Conservation (phyloP, 768 basidiomycete species). For the Termitomyces sp. region DNA sequence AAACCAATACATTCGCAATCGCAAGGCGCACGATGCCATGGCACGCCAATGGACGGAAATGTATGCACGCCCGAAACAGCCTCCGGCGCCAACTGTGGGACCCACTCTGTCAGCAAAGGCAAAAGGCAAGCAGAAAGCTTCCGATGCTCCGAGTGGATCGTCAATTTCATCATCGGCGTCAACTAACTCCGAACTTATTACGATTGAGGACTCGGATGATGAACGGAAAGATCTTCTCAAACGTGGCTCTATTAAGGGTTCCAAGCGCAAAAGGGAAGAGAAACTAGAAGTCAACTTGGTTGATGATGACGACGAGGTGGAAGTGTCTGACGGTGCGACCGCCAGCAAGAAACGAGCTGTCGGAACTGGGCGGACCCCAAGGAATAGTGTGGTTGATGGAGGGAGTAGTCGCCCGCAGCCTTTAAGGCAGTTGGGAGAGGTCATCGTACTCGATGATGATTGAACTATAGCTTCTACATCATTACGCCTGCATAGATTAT, state of each 20-base stretch:
- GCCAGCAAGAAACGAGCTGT: slow-evolving; percentile 21
- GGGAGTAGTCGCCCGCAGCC: slow-evolving; percentile 17
- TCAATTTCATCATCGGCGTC: slow-evolving; percentile 7
- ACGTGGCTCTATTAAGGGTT: slow-evolving; percentile 22
- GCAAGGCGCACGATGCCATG: slow-evolving; percentile 70
- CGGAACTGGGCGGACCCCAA: slow-evolving; percentile 16
- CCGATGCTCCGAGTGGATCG: slow-evolving; percentile 18
- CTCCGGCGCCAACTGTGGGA: slow-evolving; percentile 17
- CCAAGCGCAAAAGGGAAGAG: slow-evolving; percentile 35
- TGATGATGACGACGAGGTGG: slow-evolving; percentile 24
- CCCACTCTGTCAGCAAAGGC: slow-evolving; percentile 21
- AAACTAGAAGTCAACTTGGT: slow-evolving; percentile 29
- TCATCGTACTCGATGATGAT: slow-evolving; percentile 42
- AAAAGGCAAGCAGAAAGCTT: slow-evolving; percentile 37
- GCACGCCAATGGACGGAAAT: slow-evolving; percentile 77
- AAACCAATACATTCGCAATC: slow-evolving; percentile 62
- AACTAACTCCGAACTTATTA: slow-evolving; percentile 20
- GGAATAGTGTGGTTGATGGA: slow-evolving; percentile 16
- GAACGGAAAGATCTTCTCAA: slow-evolving; percentile 9
- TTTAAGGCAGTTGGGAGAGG: slow-evolving; percentile 30
- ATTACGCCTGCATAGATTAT: neutral
- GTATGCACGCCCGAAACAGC: slow-evolving; percentile 45
- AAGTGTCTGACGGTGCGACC: slow-evolving; percentile 17
- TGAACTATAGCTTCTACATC: neutral
- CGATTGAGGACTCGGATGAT: slow-evolving; percentile 30